phyloP scores from a whole-genome alignment of 2,329 filamentous ascomycete genomes.

The Aspergillus niger region DNA sequence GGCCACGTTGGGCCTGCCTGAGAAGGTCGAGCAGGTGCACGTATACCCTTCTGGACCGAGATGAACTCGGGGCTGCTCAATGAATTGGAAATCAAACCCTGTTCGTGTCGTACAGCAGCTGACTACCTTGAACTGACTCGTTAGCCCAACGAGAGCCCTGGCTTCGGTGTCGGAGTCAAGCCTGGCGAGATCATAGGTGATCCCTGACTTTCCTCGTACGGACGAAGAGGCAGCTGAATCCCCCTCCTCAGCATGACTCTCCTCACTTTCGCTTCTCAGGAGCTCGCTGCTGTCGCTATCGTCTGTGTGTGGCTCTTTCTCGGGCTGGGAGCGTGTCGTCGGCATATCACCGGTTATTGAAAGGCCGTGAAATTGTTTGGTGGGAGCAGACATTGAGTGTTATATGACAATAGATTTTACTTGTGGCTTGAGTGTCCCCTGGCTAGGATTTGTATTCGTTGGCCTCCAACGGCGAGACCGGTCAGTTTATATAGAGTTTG shows the following conservation, averaged over 20 bases:
- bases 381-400: constrained; percentile 42
- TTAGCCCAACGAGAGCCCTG: constrained; percentile 38
- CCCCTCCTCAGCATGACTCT: constrained; percentile 21
- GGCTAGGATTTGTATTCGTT: neutral
- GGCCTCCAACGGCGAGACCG: constrained; percentile 11
- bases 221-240: constrained; percentile 24
- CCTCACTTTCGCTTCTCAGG: constrained; percentile 15
- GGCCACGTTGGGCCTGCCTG: constrained; percentile 31
- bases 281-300: constrained; percentile 12
- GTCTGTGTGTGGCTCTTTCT: constrained; percentile 22
- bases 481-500: constrained; percentile 35
- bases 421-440: neutral
- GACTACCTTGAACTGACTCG: constrained; percentile 36
- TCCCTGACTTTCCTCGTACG: constrained; percentile 35
- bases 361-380: constrained; percentile 41
- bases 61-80: constrained; percentile 39
- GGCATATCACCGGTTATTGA: constrained; percentile 42
- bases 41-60: constrained; percentile 32
- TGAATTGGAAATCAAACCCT: constrained; percentile 42
- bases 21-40: constrained; percentile 42
- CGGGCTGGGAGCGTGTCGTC: constrained; percentile 30
- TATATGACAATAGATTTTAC: neutral
- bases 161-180: constrained; percentile 35
- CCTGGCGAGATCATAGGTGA: constrained; percentile 38
- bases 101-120: constrained; percentile 32